Evolutionary conservation across 139 green algal genomes (phyloP).

Genomic region (Picochlorum sp.): DNA sequence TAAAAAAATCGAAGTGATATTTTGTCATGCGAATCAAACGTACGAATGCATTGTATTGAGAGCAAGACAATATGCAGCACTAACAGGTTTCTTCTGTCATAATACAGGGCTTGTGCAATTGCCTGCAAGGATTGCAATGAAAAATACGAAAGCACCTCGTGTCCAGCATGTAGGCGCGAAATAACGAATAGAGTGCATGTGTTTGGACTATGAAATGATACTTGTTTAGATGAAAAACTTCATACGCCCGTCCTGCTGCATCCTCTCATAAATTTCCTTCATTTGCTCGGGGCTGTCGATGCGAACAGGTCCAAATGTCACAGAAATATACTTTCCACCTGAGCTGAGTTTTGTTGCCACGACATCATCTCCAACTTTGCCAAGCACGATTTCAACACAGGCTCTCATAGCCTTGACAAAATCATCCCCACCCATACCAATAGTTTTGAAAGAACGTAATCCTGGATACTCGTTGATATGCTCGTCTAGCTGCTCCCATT

Average conservation of each 20-base stretch:
- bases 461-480: conserved; percentile 42
- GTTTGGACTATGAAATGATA: neutral
- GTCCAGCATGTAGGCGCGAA: neutral
- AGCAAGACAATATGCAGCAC: neutral
- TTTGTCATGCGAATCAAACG: neutral
- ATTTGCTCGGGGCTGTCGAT: conserved; percentile 36
- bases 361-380: conserved; percentile 23
- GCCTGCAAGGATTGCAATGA: neutral
- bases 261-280: conserved; percentile 13
- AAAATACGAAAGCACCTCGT: neutral
- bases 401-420: conserved; percentile 28
- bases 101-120: neutral
- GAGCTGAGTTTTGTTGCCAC: conserved; percentile 13
- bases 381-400: conserved; percentile 35
- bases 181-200: neutral
- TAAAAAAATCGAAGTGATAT: neutral
- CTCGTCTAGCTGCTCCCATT: conserved; percentile 38
- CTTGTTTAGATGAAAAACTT: conserved; percentile 20
- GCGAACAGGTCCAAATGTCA: conserved; percentile 28
- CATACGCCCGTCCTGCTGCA: conserved; percentile 13
- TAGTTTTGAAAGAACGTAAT: conserved; percentile 38
- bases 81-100: neutral
- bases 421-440: conserved; percentile 30
- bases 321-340: conserved; percentile 34
- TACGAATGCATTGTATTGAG: neutral